Evolutionary conservation across 108 stramenopile species (phyloP), one percentile per base, ranked within the genome.

Genomic region (Bacterosira constricta): DNA sequence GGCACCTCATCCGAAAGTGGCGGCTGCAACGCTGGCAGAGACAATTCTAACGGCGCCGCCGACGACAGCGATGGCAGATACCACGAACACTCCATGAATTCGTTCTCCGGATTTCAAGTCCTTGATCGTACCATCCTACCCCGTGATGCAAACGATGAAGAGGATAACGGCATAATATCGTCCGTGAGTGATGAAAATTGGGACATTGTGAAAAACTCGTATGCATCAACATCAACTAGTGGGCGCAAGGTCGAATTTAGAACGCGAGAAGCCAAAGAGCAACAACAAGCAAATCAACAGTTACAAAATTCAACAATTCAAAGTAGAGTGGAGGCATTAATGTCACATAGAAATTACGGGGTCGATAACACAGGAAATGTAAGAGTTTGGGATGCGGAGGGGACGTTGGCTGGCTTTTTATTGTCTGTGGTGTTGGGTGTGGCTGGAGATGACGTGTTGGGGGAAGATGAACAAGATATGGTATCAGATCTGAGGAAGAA

Each of bases 291-390:
- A 60, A 31, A 61, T 23, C 50, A 27, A 3, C 12, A 9, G 21
- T 53, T n/a, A 25, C 34, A 39, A 45, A 26, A 39, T 6, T 62
- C 39, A 11, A 56, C 69, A 38, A 46, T 69, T 41, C 56, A 46
- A 47, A 34, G 21, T 15, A 29, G 69, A 35, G 34, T 69, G 11
- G 69, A 69, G 36, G 62, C 67, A 21, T 51, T 77, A 45, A 18
- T 77, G 32, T 77, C 76, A 46, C 90, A 91, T 67, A 76, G 85
- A 12, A 64, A 51, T 37, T 32, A 82, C 44, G 88, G 85, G 9
- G 87, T 91, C 5, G 93, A 94, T 61, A 91, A 94, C 70, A 91
- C 90, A 0, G 90, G 89, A 17, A 89, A 94, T 47, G 76, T 87
- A 17, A 69, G 92, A 53, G 88, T 93, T 11, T 93, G 92, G 92